Evolutionary conservation across 2,329 filamentous ascomycete species (phyloP).

Genomic region (Hypoxylon sp.): DNA sequence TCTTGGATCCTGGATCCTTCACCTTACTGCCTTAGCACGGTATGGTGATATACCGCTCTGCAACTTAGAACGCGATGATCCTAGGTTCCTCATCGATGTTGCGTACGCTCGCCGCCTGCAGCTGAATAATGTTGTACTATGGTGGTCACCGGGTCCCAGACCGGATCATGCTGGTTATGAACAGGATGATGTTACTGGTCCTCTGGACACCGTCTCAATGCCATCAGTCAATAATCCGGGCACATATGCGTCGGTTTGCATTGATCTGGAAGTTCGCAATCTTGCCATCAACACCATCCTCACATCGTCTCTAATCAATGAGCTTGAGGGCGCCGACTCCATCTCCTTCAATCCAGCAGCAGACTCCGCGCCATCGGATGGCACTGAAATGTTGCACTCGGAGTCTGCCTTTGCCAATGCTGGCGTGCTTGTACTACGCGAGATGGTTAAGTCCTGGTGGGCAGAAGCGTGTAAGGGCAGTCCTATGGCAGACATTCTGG

Average conservation of each 20-base stretch:
- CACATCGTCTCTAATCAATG: constrained; percentile 96
- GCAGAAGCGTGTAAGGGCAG: constrained; percentile 90
- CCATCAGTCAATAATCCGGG: constrained; percentile 93
- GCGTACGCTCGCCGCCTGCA: constrained; percentile 92
- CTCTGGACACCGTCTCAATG: constrained; percentile 90
- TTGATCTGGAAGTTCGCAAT: constrained; percentile 94
- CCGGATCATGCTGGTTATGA: constrained; percentile 98
- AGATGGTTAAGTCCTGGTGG: constrained; percentile 99
- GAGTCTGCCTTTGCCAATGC: constrained; percentile 95
- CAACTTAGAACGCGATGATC: constrained; percentile 95
- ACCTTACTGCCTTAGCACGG: constrained; percentile 87
- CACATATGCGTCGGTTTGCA: constrained; percentile 95
- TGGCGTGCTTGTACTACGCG: constrained; percentile 88
- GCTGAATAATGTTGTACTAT: constrained; percentile 92
- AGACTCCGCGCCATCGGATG: constrained; percentile 72
- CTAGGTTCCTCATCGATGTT: constrained; percentile 94
- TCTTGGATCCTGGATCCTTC: constrained; percentile 91
- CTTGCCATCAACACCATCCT: constrained; percentile 98
- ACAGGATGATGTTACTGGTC: constrained; percentile 86
- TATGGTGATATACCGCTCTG: constrained; percentile 96
- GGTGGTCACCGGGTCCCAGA: constrained; percentile 91
- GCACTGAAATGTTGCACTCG: constrained; percentile 79
- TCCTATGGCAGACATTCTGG: constrained; percentile 96
- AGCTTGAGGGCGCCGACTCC: constrained; percentile 90
- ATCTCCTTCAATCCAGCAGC: constrained; percentile 86